Evolutionary conservation across 345 rosid species (phyloP).

Genomic region (Erodium maritimum): DNA sequence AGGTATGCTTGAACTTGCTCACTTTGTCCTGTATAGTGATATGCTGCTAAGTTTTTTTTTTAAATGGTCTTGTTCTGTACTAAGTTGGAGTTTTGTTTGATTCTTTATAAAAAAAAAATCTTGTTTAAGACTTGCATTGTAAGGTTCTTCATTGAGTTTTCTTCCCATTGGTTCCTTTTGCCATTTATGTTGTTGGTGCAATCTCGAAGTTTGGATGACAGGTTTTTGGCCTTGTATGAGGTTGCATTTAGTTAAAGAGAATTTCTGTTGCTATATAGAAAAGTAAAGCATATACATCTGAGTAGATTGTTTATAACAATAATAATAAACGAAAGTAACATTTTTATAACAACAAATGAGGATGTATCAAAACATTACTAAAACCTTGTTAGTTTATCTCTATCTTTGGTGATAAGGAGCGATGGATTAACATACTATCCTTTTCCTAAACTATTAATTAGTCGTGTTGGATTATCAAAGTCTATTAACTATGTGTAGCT

Average conservation of each 20-base stretch:
- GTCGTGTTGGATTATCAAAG: neutral
- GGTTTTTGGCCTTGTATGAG: neutral
- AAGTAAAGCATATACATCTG: no score
- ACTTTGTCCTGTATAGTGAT: neutral
- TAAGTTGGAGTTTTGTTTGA: neutral
- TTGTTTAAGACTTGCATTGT: neutral
- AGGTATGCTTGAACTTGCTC: conserved; percentile 17
- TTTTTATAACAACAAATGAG: no score
- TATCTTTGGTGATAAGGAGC: neutral
- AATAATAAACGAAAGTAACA: neutral
- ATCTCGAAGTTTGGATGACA: neutral
- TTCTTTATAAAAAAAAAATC: no score
- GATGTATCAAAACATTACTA: no score
- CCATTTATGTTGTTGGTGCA: neutral
- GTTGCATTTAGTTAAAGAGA: neutral
- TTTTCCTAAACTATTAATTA: neutral
- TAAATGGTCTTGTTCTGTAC: neutral
- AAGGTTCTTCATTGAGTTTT: neutral
- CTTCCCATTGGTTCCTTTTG: neutral
- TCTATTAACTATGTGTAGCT: no score
- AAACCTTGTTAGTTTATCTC: neutral
- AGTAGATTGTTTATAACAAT: no score
- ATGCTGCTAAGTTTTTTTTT: no score
- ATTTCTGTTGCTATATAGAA: no score
- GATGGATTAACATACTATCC: neutral